Conservation (phyloP, 179 eudicot species). For the Beta lomatogona region DNA sequence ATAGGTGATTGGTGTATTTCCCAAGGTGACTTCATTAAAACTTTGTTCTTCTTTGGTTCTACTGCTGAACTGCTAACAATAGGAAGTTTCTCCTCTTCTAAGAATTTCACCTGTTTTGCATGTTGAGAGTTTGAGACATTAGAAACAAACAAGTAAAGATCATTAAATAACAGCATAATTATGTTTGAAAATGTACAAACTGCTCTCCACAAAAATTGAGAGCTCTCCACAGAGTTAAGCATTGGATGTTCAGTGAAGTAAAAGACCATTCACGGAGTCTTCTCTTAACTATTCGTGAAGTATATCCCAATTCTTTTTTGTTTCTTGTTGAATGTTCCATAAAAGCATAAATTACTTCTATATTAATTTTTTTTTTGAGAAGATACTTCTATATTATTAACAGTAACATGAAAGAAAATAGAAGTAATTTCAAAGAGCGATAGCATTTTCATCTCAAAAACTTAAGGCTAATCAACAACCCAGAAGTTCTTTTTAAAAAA, state of each 20-base stretch:
- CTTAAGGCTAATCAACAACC: background rate
- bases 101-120: conserved; percentile 68
- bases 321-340: background rate
- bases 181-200: too few species aligned
- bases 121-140: background rate
- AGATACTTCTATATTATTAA: too few species aligned
- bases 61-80: conserved; percentile 57
- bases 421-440: too few species aligned
- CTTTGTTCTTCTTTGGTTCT: conserved; percentile 58
- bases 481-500: too few species aligned
- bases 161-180: too few species aligned
- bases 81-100: conserved; percentile 88
- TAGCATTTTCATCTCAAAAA: background rate
- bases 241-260: too few species aligned
- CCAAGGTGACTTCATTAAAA: conserved; percentile 94
- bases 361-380: too few species aligned
- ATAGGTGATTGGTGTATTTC: conserved; percentile 74
- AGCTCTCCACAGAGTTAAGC: background rate
- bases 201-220: background rate
- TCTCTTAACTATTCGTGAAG: too few species aligned
- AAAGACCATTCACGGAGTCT: too few species aligned
- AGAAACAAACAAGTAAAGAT: conserved; percentile 6
- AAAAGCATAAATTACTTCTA: background rate
- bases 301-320: too few species aligned
- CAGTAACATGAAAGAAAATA: background rate